Base-by-base conservation (phyloP, 2,329 filamentous ascomycete species). In the Aspergillus melleus region DNA sequence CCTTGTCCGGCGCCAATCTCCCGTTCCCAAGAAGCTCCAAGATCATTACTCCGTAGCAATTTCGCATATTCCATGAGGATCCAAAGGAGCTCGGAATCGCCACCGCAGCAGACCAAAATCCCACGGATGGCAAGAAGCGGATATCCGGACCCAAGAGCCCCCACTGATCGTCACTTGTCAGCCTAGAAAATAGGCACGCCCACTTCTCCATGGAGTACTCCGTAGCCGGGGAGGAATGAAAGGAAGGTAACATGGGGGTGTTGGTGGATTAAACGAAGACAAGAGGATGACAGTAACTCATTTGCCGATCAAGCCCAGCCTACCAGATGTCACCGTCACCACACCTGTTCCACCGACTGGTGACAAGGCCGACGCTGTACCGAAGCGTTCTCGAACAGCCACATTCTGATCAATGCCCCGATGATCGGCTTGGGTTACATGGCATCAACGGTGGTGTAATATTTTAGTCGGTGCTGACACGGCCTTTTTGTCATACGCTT, bases 321-420 rank as follows among this genome's bases (percentile, higher is more conserved):
- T 47, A 47, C 44, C 44, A 47, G 26, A 55, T 50, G 22, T 20
- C 46, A 55, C 29, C 29, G 30, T 55, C 49, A 54, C 51, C 53
- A 39, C 39, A 52, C 22, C 36, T 22, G 49, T 32, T 54, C 39
- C 19, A 54, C n/a, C 22, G 52, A 24, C 22, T n/a, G 24, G 26
- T 30, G 22, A 50, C n/a, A 20, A 20, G 52, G 39, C 22, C 20
- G 24, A 12, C n/a, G 22, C 52, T 55, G 52, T 47, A 29, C 49
- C 36, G 58, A 60, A 60, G 58, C 39, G 49, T 60, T 60, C 58
- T 60, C 54, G 58, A 60, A 60, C 50, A 39, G 49, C 49, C 44
- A 47, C 44, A 54, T 39, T 42, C 55, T 49, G 39, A 44, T 58
- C 55, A 30, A 52, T 47, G 44, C 22, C 44, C 44, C 44, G 44